Evolutionary conservation across 1,284 basidiomycete genomes (phyloP).

Genomic region (Phylloporus sp.): DNA sequence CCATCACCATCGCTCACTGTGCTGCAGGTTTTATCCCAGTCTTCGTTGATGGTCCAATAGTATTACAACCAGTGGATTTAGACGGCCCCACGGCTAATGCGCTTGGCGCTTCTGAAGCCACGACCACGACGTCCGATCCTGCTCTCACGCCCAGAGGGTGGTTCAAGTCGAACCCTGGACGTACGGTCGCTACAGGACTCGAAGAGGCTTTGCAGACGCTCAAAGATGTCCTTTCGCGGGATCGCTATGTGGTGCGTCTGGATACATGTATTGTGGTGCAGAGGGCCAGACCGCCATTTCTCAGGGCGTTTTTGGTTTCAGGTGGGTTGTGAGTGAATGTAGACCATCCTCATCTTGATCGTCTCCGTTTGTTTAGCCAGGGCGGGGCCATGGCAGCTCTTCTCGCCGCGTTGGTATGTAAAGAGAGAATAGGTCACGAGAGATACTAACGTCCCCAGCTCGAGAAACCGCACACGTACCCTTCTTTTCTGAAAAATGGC

Average conservation of each 20-base stretch:
- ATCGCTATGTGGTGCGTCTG: slow-evolving; percentile 64
- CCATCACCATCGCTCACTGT: background rate
- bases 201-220: slow-evolving; percentile 57
- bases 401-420: slow-evolving; percentile 71
- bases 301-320: slow-evolving; percentile 87
- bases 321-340: slow-evolving; percentile 45
- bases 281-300: background rate
- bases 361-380: slow-evolving; percentile 58
- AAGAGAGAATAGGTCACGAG: background rate
- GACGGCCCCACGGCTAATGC: slow-evolving; percentile 47
- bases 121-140: slow-evolving; percentile 59
- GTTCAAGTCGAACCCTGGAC: slow-evolving; percentile 70
- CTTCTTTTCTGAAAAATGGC: slow-evolving; percentile 73
- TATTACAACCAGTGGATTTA: slow-evolving; percentile 78
- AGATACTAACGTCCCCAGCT: slow-evolving; percentile 26
- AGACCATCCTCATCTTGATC: slow-evolving; percentile 5
- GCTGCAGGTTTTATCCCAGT: slow-evolving; percentile 54
- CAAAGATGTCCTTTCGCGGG: slow-evolving; percentile 34
- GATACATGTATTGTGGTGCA: background rate
- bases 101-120: slow-evolving; percentile 64
- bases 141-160: slow-evolving; percentile 79
- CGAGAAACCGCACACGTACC: slow-evolving; percentile 53
- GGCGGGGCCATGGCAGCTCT: slow-evolving; percentile 84
- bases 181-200: slow-evolving; percentile 62
- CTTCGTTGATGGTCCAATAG: slow-evolving; percentile 81